These are phyloP conservation scores for Nitzschia sp. DNA, from an alignment of 108 stramenopile species.

Conservation along the genomic window DNA sequence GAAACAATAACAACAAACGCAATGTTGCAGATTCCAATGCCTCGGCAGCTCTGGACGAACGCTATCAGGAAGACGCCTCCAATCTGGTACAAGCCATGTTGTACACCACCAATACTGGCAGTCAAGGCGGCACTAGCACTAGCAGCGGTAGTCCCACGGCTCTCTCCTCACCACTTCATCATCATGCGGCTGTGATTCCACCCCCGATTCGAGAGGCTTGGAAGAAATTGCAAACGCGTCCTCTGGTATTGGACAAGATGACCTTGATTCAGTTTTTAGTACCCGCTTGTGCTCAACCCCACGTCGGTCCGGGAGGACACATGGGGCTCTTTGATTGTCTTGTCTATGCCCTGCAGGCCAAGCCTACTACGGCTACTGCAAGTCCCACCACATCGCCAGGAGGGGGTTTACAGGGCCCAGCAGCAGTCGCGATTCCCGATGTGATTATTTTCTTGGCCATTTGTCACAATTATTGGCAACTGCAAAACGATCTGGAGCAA, in stretches of 20 bases:
- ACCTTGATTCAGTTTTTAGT: constrained; percentile 58
- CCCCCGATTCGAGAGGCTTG: constrained; percentile 51
- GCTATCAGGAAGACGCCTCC: constrained; percentile 20
- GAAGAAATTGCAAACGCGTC: constrained; percentile 41
- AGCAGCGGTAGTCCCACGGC: neutral
- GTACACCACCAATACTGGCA: constrained; percentile 23
- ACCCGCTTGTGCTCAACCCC: constrained; percentile 61
- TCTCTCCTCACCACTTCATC: too few relatives aligned
- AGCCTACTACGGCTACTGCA: constrained; percentile 17
- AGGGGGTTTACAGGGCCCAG: neutral
- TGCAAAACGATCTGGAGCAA: constrained; percentile 12
- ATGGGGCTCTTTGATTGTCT: constrained; percentile 84
- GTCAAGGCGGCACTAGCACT: neutral
- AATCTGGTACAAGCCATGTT: constrained; percentile 38
- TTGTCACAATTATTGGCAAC: constrained; percentile 49
- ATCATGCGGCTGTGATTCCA: constrained; percentile 15
- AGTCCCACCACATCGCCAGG: constrained; percentile 24
- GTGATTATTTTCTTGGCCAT: constrained; percentile 74
- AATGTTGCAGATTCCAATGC: neutral
- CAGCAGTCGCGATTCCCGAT: constrained; percentile 66
- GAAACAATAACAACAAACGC: constrained; percentile 1
- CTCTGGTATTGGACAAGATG: constrained; percentile 66
- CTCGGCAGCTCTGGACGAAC: constrained; percentile 6
- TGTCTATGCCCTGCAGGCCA: constrained; percentile 59
- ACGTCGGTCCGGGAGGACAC: constrained; percentile 75